Conservation (phyloP, 257 asterid species). For the Nicotiana undulata region DNA sequence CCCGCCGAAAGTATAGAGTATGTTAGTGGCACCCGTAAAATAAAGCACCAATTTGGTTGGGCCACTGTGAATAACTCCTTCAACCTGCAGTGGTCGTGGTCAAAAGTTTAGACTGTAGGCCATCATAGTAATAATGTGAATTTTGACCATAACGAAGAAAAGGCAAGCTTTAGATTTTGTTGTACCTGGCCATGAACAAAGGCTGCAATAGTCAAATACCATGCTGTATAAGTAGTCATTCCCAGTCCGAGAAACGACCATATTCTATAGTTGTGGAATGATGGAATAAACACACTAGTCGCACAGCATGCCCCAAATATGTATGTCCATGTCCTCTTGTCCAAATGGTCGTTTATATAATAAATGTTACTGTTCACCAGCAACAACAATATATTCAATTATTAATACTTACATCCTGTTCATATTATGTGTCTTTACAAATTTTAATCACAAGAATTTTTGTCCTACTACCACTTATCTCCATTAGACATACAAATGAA, state of each 20-base stretch:
- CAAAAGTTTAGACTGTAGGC: neutral
- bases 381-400: no score
- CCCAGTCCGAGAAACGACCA: constrained; percentile 88
- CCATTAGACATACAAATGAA: no score
- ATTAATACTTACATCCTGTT: no score
- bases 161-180: neutral
- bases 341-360: constrained; percentile 70
- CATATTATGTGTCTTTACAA: no score
- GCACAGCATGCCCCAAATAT: constrained; percentile 94
- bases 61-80: constrained; percentile 54
- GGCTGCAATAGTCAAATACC: constrained; percentile 78
- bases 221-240: constrained; percentile 85
- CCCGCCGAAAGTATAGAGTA: constrained; percentile 84
- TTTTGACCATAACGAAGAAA: neutral
- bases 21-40: constrained; percentile 92
- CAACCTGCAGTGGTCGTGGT: constrained; percentile 27
- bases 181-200: constrained; percentile 72
- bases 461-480: no score
- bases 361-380: constrained; percentile 53
- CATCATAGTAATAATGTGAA: neutral
- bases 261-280: constrained; percentile 80
- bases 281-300: constrained; percentile 77
- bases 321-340: constrained; percentile 92
- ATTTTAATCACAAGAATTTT: no score
- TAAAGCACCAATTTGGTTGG: constrained; percentile 57